Percentiles rank a stretch among this genome's conserved stretches.
Evolutionary conservation across 345 rosid species (phyloP).

Genomic region (Barbarea vulgaris): DNA sequence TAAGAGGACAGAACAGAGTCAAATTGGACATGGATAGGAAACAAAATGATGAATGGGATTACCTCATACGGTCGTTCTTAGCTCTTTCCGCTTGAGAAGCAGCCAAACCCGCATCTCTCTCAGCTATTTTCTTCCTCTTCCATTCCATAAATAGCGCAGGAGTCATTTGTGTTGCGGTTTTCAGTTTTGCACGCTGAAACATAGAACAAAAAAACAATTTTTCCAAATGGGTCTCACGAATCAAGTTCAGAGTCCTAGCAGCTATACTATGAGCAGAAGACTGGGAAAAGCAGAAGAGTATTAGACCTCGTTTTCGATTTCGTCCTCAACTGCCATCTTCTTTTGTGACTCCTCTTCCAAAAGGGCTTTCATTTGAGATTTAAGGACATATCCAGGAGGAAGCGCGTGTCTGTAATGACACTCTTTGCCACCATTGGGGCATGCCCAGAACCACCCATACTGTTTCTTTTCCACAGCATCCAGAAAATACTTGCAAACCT

Average conservation of each 20-base stretch:
- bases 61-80: conserved; percentile 99
- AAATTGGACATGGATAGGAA: neutral
- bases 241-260: conserved; percentile 6
- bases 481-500: conserved; percentile 97
- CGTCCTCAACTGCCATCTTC: conserved; percentile 73
- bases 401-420: conserved; percentile 98
- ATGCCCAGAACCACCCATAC: conserved; percentile 97
- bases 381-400: conserved; percentile 90
- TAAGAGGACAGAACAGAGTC: conserved; percentile 28
- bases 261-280: conserved; percentile 7
- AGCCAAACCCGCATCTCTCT: conserved; percentile 83
- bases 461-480: conserved; percentile 97
- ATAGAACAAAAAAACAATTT: conserved; percentile 12
- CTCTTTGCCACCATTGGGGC: conserved; percentile 83
- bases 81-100: conserved; percentile 89
- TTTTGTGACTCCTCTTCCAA: conserved; percentile 84
- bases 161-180: conserved; percentile 77
- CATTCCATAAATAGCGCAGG: conserved; percentile 87
- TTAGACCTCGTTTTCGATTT: conserved; percentile 86
- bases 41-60: conserved; percentile 10
- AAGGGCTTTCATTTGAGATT: conserved; percentile 97
- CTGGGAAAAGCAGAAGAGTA: neutral
- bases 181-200: conserved; percentile 74
- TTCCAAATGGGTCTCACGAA: neutral
- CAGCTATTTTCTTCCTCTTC: conserved; percentile 83